These are phyloP conservation scores for Coriolopsis trogii DNA, from an alignment of 1,284 basidiomycete genomes.

Conservation along the genomic window DNA sequence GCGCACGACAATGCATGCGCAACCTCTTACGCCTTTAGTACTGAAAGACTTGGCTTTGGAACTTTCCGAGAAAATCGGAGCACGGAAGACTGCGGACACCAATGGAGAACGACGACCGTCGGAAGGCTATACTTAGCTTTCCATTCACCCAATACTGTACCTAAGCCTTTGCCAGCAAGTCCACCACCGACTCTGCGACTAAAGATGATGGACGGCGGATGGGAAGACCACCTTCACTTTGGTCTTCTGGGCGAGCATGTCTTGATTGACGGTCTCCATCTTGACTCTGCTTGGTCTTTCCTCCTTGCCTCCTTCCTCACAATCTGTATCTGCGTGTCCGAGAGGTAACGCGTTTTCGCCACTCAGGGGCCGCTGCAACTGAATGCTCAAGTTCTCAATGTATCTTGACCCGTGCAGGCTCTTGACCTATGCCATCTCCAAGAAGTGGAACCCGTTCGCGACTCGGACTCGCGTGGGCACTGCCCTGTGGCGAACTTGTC, in stretches of 20 bases:
- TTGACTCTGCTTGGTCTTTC: conserved; percentile 52
- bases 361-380: no score
- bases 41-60: no score
- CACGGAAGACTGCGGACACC: neutral
- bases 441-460: conserved; percentile 46
- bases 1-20: no score
- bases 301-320: conserved; percentile 48
- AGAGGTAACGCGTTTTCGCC: conserved; percentile 48
- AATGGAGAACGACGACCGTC: neutral
- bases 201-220: conserved; percentile 40
- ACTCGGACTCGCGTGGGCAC: conserved; percentile 42
- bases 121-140: neutral
- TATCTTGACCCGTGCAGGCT: conserved; percentile 38
- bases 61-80: neutral
- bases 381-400: neutral
- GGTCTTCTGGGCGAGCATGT: conserved; percentile 58
- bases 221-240: conserved; percentile 56
- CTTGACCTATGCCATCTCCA: conserved; percentile 52
- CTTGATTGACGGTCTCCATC: conserved; percentile 52
- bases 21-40: no score
- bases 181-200: neutral
- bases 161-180: no score
- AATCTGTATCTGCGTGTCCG: conserved; percentile 50
- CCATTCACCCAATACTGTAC: no score
- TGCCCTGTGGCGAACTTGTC: conserved; percentile 53